Evolutionary conservation across 2,329 filamentous ascomycete genomes (phyloP), one percentile per base, ranked within the genome.

Genomic region (Cryphonectria nitschkei): DNA sequence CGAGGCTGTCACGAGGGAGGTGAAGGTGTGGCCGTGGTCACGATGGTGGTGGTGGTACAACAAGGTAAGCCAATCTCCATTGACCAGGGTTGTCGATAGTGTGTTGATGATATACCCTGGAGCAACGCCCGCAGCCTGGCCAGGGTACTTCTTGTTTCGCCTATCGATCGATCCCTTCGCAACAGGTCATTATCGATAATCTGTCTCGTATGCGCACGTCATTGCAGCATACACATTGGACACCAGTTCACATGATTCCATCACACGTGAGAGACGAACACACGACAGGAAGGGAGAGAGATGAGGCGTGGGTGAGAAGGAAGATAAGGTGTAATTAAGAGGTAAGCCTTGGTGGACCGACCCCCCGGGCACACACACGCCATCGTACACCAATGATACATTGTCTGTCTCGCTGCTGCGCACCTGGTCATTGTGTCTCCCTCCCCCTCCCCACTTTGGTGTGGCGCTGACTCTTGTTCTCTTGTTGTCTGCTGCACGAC

Each of bases 291-390:
- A 37, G 32, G 19, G 19, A 37, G 26, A 29, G 56, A 34, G 32
- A 34, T 61, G 58, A 61, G 22, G 13, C 58, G 58, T 61, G 58
- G 58, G 34, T 61, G 58, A 34, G 58, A 61, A 61, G 58, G 58
- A 39, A 61, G 58, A 58, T 39, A 39, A 26, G 58, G 58, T 39
- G 58, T 61, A 61, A 61, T 61, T 39, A 37, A 22, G 56, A 61
- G 32, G 58, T 61, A 61, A 61, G 58, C 58, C 2, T 61, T 19
- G 58, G 58, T 61, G 58, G 58, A 39, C 37, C 37, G 8, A 1
- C 34, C 26, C 13, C 54, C 26, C 13, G 22, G 54, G 22, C 54
- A 58, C 54, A 34, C 54, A 50, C 19, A 50, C 46, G 8, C 22
- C 37, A 39, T 39, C 11, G 37, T 39, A 50, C 43, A 22, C 4